These are phyloP conservation scores for Tardiomyces digboiensis DNA, from an alignment of 1,139 yeast genomes.

Conservation along the genomic window DNA sequence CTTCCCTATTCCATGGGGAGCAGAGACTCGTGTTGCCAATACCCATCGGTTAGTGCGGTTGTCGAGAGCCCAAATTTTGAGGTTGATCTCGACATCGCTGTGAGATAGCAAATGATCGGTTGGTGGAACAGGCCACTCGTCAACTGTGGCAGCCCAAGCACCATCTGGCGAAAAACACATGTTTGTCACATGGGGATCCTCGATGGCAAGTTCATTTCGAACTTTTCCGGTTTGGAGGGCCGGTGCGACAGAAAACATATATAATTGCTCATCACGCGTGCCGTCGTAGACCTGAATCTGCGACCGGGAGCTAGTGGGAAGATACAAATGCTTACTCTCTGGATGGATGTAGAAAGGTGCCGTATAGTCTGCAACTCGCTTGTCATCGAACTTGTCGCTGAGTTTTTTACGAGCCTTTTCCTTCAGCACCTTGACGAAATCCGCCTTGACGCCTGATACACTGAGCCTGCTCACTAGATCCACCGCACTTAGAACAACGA, in stretches of 20 bases:
- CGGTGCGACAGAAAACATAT: constrained; percentile 65
- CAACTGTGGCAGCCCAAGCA: constrained; percentile 87
- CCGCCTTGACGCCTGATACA: constrained; percentile 67
- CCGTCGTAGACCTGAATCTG: constrained; percentile 70
- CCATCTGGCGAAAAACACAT: constrained; percentile 65
- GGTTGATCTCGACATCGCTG: constrained; percentile 56
- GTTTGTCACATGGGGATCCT: constrained; percentile 60
- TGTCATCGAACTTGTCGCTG: constrained; percentile 25
- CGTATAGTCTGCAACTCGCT: constrained; percentile 46
- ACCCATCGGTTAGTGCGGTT: constrained; percentile 44
- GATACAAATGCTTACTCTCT: constrained; percentile 53
- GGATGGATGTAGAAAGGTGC: constrained; percentile 59
- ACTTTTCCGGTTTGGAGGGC: constrained; percentile 82
- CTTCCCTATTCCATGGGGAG: constrained; percentile 71
- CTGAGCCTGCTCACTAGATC: constrained; percentile 76
- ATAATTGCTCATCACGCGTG: constrained; percentile 62
- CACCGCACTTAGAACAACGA: constrained; percentile 62
- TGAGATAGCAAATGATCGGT: constrained; percentile 61
- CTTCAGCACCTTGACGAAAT: constrained; percentile 33
- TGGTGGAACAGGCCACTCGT: constrained; percentile 57
- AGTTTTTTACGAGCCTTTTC: constrained; percentile 23
- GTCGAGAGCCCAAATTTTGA: constrained; percentile 73
- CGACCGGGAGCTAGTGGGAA: constrained; percentile 52
- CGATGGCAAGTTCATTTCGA: constrained; percentile 55
- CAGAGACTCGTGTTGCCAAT: constrained; percentile 65